These are phyloP conservation scores for Colletotrichum tabaci DNA, from an alignment of 2,329 filamentous ascomycete species.

Conservation along the genomic window DNA sequence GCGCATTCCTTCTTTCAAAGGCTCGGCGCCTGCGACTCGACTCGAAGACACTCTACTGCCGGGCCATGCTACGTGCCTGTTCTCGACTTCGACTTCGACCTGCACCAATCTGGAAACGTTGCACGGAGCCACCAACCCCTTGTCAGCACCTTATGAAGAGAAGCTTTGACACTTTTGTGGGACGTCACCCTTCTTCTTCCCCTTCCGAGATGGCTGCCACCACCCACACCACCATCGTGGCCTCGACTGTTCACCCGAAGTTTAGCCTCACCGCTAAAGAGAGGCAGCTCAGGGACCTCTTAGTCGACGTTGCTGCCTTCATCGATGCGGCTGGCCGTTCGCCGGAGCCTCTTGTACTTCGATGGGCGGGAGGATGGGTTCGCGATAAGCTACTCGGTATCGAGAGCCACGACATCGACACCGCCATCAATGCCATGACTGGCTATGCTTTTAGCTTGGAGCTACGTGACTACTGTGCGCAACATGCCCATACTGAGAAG, in stretches of 20 bases:
- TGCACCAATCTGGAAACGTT: slow-evolving; percentile 15
- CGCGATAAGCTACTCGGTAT: slow-evolving; percentile 84
- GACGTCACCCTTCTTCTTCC: slow-evolving; percentile 19
- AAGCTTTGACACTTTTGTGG: slow-evolving; percentile 37
- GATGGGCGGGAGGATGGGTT: slow-evolving; percentile 91
- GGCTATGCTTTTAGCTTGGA: slow-evolving; percentile 81
- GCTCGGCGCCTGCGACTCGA: not conserved
- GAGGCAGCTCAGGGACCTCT: slow-evolving; percentile 78
- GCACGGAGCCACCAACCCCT: not conserved
- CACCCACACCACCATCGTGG: slow-evolving; percentile 18
- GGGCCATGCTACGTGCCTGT: slow-evolving; percentile 35
- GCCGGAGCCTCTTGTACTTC: slow-evolving; percentile 72
- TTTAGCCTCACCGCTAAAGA: slow-evolving; percentile 79
- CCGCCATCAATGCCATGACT: slow-evolving; percentile 89
- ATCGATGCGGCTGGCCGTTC: slow-evolving; percentile 69
- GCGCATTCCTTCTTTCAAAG: not conserved
- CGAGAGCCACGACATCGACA: slow-evolving; percentile 85
- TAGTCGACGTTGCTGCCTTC: slow-evolving; percentile 85
- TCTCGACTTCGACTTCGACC: slow-evolving; percentile 13
- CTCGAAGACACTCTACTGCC: slow-evolving; percentile 4
- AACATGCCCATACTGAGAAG: slow-evolving; percentile 71
- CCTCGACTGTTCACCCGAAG: slow-evolving; percentile 38
- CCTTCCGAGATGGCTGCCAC: slow-evolving; percentile 41
- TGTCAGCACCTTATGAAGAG: slow-evolving; percentile 38
- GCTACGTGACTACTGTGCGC: slow-evolving; percentile 78